Conservation (phyloP, 2,329 filamentous ascomycete genomes). For the Phaeosphaeriaceae sp. region DNA sequence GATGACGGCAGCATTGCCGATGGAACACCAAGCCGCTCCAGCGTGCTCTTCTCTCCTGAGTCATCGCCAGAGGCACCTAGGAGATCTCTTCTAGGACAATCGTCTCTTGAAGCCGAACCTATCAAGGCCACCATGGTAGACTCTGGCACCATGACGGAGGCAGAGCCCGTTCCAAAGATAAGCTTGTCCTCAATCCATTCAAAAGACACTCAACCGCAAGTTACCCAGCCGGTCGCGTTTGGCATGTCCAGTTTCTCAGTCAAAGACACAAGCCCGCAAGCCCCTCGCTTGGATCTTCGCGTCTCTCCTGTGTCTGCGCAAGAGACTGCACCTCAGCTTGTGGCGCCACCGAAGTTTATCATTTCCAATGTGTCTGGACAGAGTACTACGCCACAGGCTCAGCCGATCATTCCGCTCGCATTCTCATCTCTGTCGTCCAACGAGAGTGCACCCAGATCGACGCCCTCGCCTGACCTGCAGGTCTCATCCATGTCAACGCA, state of each 20-base stretch:
- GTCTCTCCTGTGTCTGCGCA: conserved; percentile 33
- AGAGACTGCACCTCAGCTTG: conserved; percentile 28
- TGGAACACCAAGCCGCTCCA: conserved; percentile 45
- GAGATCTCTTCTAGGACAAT: conserved; percentile 23
- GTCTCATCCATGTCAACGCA: conserved; percentile 29
- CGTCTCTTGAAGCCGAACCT: conserved; percentile 24
- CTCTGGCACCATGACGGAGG: conserved; percentile 68
- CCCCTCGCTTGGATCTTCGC: conserved; percentile 19
- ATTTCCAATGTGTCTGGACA: conserved; percentile 37
- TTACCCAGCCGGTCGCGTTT: conserved; percentile 18
- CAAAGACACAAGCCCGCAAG: conserved; percentile 35
- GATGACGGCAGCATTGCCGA: conserved; percentile 55
- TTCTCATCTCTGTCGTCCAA: conserved; percentile 23
- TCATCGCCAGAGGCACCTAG: conserved; percentile 39
- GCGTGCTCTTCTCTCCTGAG: conserved; percentile 38
- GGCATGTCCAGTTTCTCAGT: conserved; percentile 36
- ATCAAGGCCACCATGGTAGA: conserved; percentile 61
- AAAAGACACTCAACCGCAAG: conserved; percentile 36
- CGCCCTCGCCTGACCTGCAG: conserved; percentile 13
- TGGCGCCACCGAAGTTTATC: conserved; percentile 22
- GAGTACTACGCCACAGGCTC: conserved; percentile 28
- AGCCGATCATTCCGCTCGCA: conserved; percentile 20
- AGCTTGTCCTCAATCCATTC: conserved; percentile 37
- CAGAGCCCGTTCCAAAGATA: conserved; percentile 54
- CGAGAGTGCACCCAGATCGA: conserved; percentile 24